These are phyloP conservation scores for Tulasnella sp. DNA, from an alignment of 768 basidiomycete species.

Conservation along the genomic window DNA sequence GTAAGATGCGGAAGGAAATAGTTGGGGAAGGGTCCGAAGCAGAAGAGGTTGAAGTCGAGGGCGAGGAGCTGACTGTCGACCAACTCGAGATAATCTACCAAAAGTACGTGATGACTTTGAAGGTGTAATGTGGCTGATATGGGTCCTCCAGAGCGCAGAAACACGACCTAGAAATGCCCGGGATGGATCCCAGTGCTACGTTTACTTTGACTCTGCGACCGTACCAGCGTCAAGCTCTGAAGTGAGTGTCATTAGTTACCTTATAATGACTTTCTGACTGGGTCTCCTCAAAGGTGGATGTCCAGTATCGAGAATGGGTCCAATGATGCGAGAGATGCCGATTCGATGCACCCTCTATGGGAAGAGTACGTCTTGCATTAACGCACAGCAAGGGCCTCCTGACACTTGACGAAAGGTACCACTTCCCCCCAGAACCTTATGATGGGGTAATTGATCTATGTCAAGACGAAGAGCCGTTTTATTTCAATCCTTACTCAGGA, in stretches of 20 bases:
- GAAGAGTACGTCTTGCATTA: slow-evolving; percentile 49
- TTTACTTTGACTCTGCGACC: slow-evolving; percentile 66
- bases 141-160: slow-evolving; percentile 57
- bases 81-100: slow-evolving; percentile 76
- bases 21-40: slow-evolving; percentile 71
- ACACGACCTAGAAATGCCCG: slow-evolving; percentile 60
- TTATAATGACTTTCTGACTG: neutral
- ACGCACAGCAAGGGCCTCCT: neutral
- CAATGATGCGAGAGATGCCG: slow-evolving; percentile 51
- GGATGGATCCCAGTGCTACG: slow-evolving; percentile 67
- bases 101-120: slow-evolving; percentile 37
- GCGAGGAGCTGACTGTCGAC: slow-evolving; percentile 67
- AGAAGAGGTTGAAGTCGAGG: slow-evolving; percentile 61
- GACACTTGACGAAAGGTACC: slow-evolving; percentile 41
- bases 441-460: slow-evolving; percentile 64
- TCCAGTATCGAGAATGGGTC: slow-evolving; percentile 67
- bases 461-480: slow-evolving; percentile 64
- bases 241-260: slow-evolving; percentile 31
- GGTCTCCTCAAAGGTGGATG: slow-evolving; percentile 60
- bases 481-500: slow-evolving; percentile 85
- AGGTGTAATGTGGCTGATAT: slow-evolving; percentile 8
- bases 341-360: slow-evolving; percentile 88
- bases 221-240: slow-evolving; percentile 90
- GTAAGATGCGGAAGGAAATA: slow-evolving; percentile 43
- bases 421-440: slow-evolving; percentile 51